phyloP scores from a whole-genome alignment of 192 early-diverging fungal species.

The Mortierella hygrophila region DNA sequence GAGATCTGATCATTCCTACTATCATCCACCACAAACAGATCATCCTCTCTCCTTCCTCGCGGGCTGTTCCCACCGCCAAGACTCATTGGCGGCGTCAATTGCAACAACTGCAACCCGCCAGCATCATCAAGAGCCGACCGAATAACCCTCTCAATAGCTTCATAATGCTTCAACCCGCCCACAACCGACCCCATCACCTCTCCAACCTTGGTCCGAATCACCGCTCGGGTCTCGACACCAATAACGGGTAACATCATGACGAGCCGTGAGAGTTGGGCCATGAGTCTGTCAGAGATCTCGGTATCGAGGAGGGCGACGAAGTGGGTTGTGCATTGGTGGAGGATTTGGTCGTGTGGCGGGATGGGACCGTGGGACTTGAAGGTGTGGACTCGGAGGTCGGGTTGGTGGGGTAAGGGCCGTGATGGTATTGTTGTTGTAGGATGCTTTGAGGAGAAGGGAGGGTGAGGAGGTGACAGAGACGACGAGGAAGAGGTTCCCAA shows the following conservation, averaged over 20 bases:
- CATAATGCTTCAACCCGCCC: constrained; percentile 15
- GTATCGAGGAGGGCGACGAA: constrained; percentile 33
- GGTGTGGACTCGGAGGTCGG: not conserved
- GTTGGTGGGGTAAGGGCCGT: not conserved
- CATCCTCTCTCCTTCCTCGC: not conserved
- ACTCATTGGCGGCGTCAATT: not conserved
- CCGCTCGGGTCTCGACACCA: constrained; percentile 27
- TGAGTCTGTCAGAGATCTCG: constrained; percentile 24
- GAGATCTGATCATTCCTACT: not conserved
- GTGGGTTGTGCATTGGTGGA: constrained; percentile 41
- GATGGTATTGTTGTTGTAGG: not conserved
- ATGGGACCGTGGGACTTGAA: not conserved
- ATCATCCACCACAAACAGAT: not conserved
- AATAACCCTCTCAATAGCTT: constrained; percentile 16
- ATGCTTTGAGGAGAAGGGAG: not conserved
- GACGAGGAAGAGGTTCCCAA: not conserved
- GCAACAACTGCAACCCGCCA: not conserved
- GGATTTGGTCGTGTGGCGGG: constrained; percentile 22
- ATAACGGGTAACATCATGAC: constrained; percentile 47
- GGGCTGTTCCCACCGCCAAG: no score
- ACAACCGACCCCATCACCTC: constrained; percentile 27
- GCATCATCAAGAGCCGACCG: constrained; percentile 35
- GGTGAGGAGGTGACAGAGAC: not conserved
- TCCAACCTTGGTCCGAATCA: constrained; percentile 25
- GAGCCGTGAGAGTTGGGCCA: constrained; percentile 19